Percentiles rank a stretch among this genome's conserved stretches.
Conservation (phyloP, 129 eudicot species). For the Glebionis coronaria region DNA sequence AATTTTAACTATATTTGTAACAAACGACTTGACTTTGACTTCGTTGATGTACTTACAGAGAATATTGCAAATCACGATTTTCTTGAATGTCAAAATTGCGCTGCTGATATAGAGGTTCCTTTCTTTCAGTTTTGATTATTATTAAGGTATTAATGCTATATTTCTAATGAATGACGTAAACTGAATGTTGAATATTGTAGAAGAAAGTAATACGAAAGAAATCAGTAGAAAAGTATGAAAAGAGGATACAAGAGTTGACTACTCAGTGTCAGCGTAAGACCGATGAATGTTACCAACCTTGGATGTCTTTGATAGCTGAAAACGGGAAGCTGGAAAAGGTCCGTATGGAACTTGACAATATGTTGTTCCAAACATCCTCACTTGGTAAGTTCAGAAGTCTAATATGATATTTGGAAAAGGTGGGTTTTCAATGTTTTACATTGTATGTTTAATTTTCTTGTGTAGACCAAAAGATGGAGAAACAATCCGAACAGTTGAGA, state of each 20-base stretch:
- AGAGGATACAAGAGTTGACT: conserved; percentile 80
- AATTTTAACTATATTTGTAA: too few relatives aligned
- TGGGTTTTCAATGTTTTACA: too few relatives aligned
- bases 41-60: conserved; percentile 36
- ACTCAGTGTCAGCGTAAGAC: too few relatives aligned
- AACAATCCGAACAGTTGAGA: conserved; percentile 62
- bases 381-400: too few relatives aligned
- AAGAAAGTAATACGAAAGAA: conserved; percentile 54
- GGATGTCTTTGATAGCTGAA: conserved; percentile 92
- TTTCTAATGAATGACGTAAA: not conserved
- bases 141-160: not conserved
- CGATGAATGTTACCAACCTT: too few relatives aligned
- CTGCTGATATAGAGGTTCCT: conserved; percentile 64
- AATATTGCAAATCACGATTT: conserved; percentile 40
- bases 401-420: too few relatives aligned
- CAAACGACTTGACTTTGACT: too few relatives aligned
- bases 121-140: conserved; percentile 60
- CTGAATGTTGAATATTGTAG: conserved; percentile 33
- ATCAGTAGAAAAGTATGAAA: conserved; percentile 75
- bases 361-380: too few relatives aligned
- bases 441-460: too few relatives aligned
- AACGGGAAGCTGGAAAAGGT: conserved; percentile 85
- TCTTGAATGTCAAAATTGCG: conserved; percentile 67
- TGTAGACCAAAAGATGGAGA: conserved; percentile 65
- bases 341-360: too few relatives aligned